Base-by-base conservation (phyloP, 1,284 basidiomycete genomes). In the Papiliotrema fonsecae region DNA sequence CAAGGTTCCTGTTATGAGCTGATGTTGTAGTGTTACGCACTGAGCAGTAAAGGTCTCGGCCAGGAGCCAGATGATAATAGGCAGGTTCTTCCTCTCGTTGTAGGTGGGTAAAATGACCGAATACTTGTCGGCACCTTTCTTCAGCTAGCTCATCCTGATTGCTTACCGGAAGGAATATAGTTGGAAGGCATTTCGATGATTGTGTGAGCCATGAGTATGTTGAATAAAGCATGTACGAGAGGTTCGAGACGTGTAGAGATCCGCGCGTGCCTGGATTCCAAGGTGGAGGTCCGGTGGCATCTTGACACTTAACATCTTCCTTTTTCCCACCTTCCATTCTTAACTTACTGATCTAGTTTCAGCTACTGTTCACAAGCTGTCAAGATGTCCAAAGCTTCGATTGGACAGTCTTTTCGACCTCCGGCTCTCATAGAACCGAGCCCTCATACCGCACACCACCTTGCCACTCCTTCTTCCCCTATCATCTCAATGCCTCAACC, bases 81-180 rank as follows among this genome's bases (percentile, higher is more conserved):
- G 90, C 19, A 94, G 74, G 67, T 94, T 93, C 76, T 87, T 88
- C 61, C 90, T 82, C 70, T 93, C 90, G 68, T 93, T 92, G 74
- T 93, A 94, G 2, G 89, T 93, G 36, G 90, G 90, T 11, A 93
- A 78, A 63, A 93, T 92, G 57, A 93, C 88, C 45, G 85, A 87
- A 70, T 88, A 89, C 72, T 85, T 88, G 60, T 74, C 66, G 35
- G 57, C 49, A 27, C 55, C 64, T 68, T 11, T 26, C 13, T 4
- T 7, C 26, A 21, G 3, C 24, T 9, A 16, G 9, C 21, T 6
- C 18, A 16, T 6, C 25, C 6, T 5, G 19, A 22, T 39, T 30
- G 34, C 2, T 11, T 28, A 7, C 16, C 49, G 51, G 26, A 47
- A 30, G 28, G 14, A 45, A 44, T n/a, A 42, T 14, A n/a, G 28